These are phyloP conservation scores for Eutypa lata DNA, from an alignment of 2,329 filamentous ascomycete species.

Conservation along the genomic window DNA sequence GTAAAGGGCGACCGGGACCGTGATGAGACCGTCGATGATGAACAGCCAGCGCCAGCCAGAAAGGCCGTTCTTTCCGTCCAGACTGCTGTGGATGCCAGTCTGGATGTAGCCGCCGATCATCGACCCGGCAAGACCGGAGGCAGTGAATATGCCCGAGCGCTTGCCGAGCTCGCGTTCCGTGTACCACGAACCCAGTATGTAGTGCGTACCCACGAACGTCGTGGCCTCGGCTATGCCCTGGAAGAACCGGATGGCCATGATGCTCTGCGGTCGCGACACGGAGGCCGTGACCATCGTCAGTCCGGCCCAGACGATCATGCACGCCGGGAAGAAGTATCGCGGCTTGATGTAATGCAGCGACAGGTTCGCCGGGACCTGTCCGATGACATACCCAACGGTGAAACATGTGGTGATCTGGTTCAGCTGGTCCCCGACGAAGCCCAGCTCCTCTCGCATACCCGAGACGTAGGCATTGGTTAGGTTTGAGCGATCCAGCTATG, in stretches of 20 bases:
- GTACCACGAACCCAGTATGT: constrained; percentile 61
- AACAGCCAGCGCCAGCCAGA: constrained; percentile 56
- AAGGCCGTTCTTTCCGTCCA: constrained; percentile 46
- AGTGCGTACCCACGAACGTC: constrained; percentile 57
- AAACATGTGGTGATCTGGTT: constrained; percentile 53
- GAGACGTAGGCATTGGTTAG: constrained; percentile 53
- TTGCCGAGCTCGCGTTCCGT: constrained; percentile 60
- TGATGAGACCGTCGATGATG: constrained; percentile 51
- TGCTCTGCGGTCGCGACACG: constrained; percentile 46
- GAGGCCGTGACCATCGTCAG: constrained; percentile 61
- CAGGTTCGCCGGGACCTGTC: constrained; percentile 60
- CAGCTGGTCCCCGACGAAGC: constrained; percentile 45
- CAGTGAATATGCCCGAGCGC: constrained; percentile 58
- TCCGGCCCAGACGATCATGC: constrained; percentile 62
- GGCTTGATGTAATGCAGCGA: constrained; percentile 62
- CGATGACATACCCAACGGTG: constrained; percentile 44
- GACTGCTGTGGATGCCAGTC: constrained; percentile 44
- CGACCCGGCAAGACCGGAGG: constrained; percentile 56
- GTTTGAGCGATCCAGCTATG: constrained; percentile 47
- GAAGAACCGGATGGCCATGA: constrained; percentile 60
- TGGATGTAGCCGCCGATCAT: constrained; percentile 64
- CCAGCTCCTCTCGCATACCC: constrained; percentile 50
- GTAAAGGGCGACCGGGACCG: constrained; percentile 53
- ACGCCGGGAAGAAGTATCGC: constrained; percentile 60
- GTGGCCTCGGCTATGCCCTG: constrained; percentile 53